phyloP scores from a whole-genome alignment of 1,284 basidiomycete genomes.

The Hemileccinum hortonii region DNA sequence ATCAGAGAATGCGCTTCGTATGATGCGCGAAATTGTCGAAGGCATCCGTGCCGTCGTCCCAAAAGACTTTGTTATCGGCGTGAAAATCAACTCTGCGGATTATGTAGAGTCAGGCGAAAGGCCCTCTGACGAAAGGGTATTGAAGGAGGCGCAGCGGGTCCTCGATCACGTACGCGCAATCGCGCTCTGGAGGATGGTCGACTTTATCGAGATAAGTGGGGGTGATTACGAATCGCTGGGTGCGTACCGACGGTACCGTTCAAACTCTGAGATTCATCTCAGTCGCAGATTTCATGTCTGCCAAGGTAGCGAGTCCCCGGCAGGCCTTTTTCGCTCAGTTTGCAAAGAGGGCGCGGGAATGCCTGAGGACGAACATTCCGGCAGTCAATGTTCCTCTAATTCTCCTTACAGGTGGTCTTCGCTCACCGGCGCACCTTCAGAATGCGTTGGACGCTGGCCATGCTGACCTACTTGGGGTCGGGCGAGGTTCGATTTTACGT shows the following conservation, averaged over 20 bases:
- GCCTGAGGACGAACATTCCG: conserved; percentile 39
- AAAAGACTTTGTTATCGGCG: conserved; percentile 67
- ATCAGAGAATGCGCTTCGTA: conserved; percentile 48
- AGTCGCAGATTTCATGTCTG: conserved; percentile 43
- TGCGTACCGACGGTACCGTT: conserved; percentile 27
- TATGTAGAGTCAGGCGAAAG: conserved; percentile 57
- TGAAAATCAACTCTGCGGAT: conserved; percentile 90
- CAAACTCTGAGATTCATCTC: not conserved
- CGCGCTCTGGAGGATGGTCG: conserved; percentile 62
- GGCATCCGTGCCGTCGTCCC: conserved; percentile 61
- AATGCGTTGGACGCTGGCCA: conserved; percentile 52
- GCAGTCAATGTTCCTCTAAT: conserved; percentile 52
- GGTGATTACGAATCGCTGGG: conserved; percentile 84
- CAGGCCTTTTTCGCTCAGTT: conserved; percentile 66
- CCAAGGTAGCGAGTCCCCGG: conserved; percentile 30
- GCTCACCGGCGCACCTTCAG: conserved; percentile 58
- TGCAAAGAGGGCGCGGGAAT: conserved; percentile 50
- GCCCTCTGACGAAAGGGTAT: conserved; percentile 29
- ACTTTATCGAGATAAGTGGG: conserved; percentile 87
- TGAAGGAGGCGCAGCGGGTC: conserved; percentile 44
- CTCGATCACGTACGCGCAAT: conserved; percentile 66
- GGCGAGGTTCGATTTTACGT: conserved; percentile 62
- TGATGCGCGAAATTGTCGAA: conserved; percentile 66
- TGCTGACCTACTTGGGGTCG: conserved; percentile 77
- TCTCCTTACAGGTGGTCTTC: conserved; percentile 79